A percentile compares a stretch with the other conserved stretches of the same genome.
Conservation (phyloP, 2,329 filamentous ascomycete genomes). For the Alternaria infectoria region DNA sequence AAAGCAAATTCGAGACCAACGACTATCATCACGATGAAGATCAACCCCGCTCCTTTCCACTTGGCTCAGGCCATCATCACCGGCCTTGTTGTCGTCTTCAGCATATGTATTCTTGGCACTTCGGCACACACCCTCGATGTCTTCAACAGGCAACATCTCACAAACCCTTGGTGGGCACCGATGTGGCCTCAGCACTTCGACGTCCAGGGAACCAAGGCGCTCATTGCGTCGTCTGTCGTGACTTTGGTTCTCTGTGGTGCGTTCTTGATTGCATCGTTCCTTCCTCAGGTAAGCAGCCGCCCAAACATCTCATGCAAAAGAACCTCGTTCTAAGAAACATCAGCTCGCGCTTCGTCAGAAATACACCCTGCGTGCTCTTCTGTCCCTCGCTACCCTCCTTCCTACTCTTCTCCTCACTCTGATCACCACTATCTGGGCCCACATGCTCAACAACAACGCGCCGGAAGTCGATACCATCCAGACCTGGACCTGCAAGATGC, state of each 20-base stretch:
- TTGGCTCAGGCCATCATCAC: slow-evolving; percentile 43
- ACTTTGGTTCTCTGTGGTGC: slow-evolving; percentile 49
- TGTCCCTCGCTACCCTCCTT: slow-evolving; percentile 44
- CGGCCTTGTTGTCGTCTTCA: slow-evolving; percentile 48
- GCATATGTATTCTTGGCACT: slow-evolving; percentile 52
- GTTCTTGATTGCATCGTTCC: slow-evolving; percentile 42
- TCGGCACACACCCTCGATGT: slow-evolving; percentile 52
- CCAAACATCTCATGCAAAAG: not conserved
- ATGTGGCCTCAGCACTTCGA: slow-evolving; percentile 58
- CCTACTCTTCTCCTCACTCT: slow-evolving; percentile 50
- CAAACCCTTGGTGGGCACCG: slow-evolving; percentile 57
- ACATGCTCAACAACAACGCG: slow-evolving; percentile 44
- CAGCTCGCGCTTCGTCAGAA: slow-evolving; percentile 42
- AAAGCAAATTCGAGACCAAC: not conserved
- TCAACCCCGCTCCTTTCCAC: slow-evolving; percentile 47
- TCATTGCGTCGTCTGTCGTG: slow-evolving; percentile 49
- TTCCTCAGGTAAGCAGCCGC: slow-evolving; percentile 40
- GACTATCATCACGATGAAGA: slow-evolving; percentile 35
- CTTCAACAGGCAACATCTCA: slow-evolving; percentile 51
- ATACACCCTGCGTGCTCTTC: slow-evolving; percentile 48
- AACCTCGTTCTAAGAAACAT: slow-evolving; percentile 3
- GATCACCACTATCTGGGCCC: slow-evolving; percentile 49
- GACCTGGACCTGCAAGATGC: slow-evolving; percentile 50
- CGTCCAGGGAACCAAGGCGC: slow-evolving; percentile 49
- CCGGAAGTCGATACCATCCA: slow-evolving; percentile 48